phyloP scores from a whole-genome alignment of 306 rosid species.

The Rubus idaeus region DNA sequence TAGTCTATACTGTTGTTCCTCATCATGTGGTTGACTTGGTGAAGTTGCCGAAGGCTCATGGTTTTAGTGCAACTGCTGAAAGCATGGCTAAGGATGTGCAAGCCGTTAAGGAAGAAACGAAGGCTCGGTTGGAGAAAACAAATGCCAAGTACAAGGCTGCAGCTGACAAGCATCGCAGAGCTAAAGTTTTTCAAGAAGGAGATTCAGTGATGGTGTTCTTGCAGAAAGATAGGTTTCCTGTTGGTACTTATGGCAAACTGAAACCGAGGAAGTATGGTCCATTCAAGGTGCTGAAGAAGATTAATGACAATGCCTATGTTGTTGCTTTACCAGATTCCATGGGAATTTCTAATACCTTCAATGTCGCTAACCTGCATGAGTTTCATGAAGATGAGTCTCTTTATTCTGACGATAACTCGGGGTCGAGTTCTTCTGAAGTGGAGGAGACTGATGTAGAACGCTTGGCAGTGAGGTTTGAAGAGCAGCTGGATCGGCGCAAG shows the following conservation, averaged over 20 bases:
- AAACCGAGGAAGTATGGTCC: not conserved
- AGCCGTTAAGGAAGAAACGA: no score
- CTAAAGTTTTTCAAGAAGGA: not conserved
- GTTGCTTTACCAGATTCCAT: not conserved
- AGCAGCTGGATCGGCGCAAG: not conserved
- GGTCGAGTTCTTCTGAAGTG: not conserved
- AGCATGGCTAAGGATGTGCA: not conserved
- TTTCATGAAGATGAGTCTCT: not conserved
- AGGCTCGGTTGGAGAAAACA: not conserved
- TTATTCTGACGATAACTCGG: not conserved
- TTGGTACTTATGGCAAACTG: no score
- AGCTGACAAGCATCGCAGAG: not conserved
- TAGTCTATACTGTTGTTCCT: not conserved
- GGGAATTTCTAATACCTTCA: not conserved
- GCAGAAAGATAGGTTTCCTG: no score
- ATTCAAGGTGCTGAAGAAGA: not conserved
- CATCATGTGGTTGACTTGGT: not conserved
- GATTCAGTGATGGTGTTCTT: not conserved
- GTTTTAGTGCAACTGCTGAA: not conserved
- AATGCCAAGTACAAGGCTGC: not conserved
- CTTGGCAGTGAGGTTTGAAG: not conserved
- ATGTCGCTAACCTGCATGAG: not conserved
- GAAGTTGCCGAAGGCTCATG: not conserved
- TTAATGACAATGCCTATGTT: not conserved
- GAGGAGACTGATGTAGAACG: not conserved